Conservation (phyloP, 1,284 basidiomycete species). For the Pulchroboletus neoregius region DNA sequence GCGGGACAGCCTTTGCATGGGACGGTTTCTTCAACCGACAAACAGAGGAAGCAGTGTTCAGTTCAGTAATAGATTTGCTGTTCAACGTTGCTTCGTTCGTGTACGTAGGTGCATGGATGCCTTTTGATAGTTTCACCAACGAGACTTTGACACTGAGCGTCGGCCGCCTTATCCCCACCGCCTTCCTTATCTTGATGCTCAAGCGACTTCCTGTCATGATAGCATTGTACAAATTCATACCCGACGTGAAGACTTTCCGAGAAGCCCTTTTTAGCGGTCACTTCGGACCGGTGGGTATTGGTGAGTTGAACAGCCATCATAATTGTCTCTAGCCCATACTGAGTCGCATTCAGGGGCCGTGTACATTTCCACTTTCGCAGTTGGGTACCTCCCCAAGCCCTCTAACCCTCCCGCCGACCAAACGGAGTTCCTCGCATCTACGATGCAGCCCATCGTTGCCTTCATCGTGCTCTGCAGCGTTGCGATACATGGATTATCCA, state of each 20-base stretch:
- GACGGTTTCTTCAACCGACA: conserved; percentile 98
- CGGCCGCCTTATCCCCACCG: conserved; percentile 81
- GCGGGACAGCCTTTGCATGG: conserved; percentile 97
- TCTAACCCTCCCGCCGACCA: conserved; percentile 54
- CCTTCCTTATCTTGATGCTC: conserved; percentile 73
- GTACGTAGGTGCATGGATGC: conserved; percentile 93
- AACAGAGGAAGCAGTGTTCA: conserved; percentile 93
- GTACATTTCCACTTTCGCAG: conserved; percentile 88
- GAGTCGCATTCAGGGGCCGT: conserved; percentile 55
- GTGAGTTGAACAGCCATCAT: conserved; percentile 35
- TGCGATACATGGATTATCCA: conserved; percentile 84
- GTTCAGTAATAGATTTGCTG: conserved; percentile 89
- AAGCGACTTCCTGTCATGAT: conserved; percentile 83
- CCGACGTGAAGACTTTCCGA: conserved; percentile 87
- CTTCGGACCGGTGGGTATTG: conserved; percentile 91
- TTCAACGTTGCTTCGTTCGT: conserved; percentile 91
- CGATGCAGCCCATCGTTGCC: conserved; percentile 86
- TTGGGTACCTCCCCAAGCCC: conserved; percentile 60
- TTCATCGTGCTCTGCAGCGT: conserved; percentile 91
- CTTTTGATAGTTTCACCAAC: conserved; percentile 74
- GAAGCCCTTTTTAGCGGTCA: conserved; percentile 88
- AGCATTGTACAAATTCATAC: conserved; percentile 83
- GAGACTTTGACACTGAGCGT: conserved; percentile 65
- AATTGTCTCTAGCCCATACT: neutral
- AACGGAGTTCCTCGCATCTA: conserved; percentile 61